Conservation (phyloP, 2,329 filamentous ascomycete species). For the Leptoxyphium fumago region DNA sequence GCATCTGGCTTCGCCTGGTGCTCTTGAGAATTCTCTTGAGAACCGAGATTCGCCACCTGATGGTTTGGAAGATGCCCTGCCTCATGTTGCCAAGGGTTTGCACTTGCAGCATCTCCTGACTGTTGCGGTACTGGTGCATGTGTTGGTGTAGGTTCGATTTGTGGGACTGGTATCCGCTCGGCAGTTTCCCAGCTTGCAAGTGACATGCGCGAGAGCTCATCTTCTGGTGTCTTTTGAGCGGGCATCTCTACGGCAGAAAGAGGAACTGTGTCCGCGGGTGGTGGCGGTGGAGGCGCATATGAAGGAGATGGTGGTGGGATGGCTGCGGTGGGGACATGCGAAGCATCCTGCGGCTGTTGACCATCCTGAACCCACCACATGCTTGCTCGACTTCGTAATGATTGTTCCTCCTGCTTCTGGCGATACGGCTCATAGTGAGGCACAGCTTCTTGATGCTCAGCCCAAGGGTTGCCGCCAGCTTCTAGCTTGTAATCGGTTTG, state of each 20-base stretch:
- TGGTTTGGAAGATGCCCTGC: neutral
- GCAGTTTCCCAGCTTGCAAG: slow-evolving; percentile 14
- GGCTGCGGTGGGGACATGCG: slow-evolving; percentile 20
- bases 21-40: neutral
- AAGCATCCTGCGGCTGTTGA: slow-evolving; percentile 28
- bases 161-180: slow-evolving; percentile 14
- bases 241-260: slow-evolving; percentile 25
- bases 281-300: slow-evolving; percentile 9
- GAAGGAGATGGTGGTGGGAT: slow-evolving; percentile 8
- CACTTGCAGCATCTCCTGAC: neutral
- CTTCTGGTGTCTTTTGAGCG: slow-evolving; percentile 25
- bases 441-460: neutral
- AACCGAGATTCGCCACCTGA: neutral
- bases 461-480: slow-evolving; percentile 15
- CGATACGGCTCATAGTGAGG: slow-evolving; percentile 1
- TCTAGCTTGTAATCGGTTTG: slow-evolving; percentile 12
- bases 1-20: neutral
- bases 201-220: slow-evolving; percentile 24
- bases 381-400: neutral
- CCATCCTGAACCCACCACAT: neutral
- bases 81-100: neutral
- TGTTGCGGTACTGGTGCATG: slow-evolving; percentile 8
- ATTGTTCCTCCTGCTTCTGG: neutral
- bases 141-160: slow-evolving; percentile 13
- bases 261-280: slow-evolving; percentile 3